phyloP scores from a whole-genome alignment of 2,329 filamentous ascomycete genomes.

The Setomelanomma holmii region DNA sequence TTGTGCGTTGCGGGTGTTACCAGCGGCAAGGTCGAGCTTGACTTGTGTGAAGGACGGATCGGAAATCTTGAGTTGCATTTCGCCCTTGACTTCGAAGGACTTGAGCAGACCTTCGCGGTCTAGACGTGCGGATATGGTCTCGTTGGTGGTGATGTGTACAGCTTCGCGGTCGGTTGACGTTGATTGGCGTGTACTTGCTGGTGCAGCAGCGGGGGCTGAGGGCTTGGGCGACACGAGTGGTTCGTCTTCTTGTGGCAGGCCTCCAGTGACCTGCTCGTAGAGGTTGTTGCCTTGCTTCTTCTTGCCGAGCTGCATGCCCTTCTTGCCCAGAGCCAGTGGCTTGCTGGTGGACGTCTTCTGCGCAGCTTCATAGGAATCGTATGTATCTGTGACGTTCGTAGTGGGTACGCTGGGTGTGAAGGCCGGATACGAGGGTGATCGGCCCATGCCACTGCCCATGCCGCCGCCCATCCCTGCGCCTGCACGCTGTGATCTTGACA shows the following conservation, averaged over 20 bases:
- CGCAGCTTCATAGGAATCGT: constrained; percentile 94
- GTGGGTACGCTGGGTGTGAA: constrained; percentile 83
- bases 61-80: constrained; percentile 87
- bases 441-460: constrained; percentile 58
- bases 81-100: constrained; percentile 87
- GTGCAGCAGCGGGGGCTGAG: constrained; percentile 60
- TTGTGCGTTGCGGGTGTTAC: constrained; percentile 82
- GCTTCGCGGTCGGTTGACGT: constrained; percentile 79
- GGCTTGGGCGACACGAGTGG: constrained; percentile 71
- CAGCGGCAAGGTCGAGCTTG: constrained; percentile 80
- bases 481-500: constrained; percentile 74
- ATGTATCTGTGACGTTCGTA: constrained; percentile 74
- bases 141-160: constrained; percentile 85
- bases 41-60: constrained; percentile 90
- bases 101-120: constrained; percentile 87
- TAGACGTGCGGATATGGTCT: constrained; percentile 88
- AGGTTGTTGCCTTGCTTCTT: constrained; percentile 98
- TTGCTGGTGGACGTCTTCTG: constrained; percentile 89
- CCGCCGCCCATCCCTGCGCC: constrained; percentile 36
- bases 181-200: constrained; percentile 64
- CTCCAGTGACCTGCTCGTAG: constrained; percentile 92
- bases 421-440: constrained; percentile 83
- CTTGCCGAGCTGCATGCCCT: constrained; percentile 99
- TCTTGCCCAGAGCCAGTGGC: constrained; percentile 84
- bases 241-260: constrained; percentile 86